Evolutionary conservation across 176 grass and related monocot species (phyloP).

Genomic region (Cocos nucifera): DNA sequence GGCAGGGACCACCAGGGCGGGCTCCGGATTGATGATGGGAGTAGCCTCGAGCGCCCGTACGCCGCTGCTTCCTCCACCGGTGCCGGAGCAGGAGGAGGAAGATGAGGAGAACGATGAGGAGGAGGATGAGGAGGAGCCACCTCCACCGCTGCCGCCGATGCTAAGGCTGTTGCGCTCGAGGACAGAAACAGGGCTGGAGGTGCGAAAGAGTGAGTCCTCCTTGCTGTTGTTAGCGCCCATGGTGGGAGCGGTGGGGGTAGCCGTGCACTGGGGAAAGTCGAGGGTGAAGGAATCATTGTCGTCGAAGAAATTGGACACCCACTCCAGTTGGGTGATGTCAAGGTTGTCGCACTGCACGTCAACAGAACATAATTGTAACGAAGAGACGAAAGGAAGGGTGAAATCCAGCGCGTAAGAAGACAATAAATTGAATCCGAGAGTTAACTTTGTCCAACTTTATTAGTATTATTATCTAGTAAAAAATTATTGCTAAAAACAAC

Average conservation of each 20-base stretch:
- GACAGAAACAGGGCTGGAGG: conserved; percentile 78
- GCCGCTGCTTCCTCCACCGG: conserved; percentile 28
- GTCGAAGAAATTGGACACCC: conserved; percentile 68
- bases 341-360: conserved; percentile 63
- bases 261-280: conserved; percentile 9
- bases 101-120: conserved; percentile 2
- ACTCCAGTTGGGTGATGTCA: conserved; percentile 89
- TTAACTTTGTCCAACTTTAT: too few relatives aligned
- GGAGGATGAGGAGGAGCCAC: not conserved
- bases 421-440: too few relatives aligned
- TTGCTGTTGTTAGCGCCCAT: conserved; percentile 10
- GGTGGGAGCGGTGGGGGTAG: conserved; percentile 6
- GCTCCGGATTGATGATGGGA: conserved; percentile 30
- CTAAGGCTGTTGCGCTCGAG: conserved; percentile 50
- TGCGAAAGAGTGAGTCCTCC: conserved; percentile 39
- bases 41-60: conserved; percentile 37
- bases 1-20: conserved; percentile 40
- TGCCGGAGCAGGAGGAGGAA: conserved; percentile 52
- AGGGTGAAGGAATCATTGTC: conserved; percentile 58
- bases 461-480: too few relatives aligned
- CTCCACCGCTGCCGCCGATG: not conserved
- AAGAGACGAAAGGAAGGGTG: too few relatives aligned
- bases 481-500: too few relatives aligned
- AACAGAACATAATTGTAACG: too few relatives aligned
- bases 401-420: too few relatives aligned